Base-by-base conservation (phyloP, 2,329 filamentous ascomycete genomes). In the Colletotrichum navitas region DNA sequence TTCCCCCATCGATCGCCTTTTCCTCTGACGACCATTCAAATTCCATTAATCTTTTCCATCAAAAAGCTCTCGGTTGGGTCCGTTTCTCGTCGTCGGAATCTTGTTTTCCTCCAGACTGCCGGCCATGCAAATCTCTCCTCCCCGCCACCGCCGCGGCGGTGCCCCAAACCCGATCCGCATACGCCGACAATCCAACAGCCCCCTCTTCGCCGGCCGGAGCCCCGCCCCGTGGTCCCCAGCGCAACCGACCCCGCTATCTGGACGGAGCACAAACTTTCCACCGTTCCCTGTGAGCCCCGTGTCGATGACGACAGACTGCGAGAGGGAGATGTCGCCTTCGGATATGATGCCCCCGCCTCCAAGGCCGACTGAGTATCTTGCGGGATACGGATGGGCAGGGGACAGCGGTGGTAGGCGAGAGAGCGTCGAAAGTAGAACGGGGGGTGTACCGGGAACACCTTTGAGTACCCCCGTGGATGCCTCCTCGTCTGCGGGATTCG, bases 261-360 rank as follows among this genome's bases (percentile, higher is more conserved):
- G n/a, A 11, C 29, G 26, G 26, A 41, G 49, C 3, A 43, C n/a
- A 16, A 41, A 39, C 18, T 56, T 45, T 51, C n/a, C 54, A 1
- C 18, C 32, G 3, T 68, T 68, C 8, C 41, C 59, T 18, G 51
- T 68, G 32, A 68, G 65, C 60, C 59, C 65, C 5, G 47, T 39
- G 10, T 55, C 47, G 12, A 49, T 24, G 5, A 43, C 45, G 18
- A 76, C 78, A 84, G 34, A 83, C 76, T 7, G 80, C 24, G 61
- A 54, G 32, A 21, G 34, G 24, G 32, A 34, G 5, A 3, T 12
- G 5, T 39, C 59, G 45, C 7, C 32, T 36, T 55, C 21, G 10
- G 32, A 39, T 12, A 14, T 39, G 7, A 39, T 11, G 12, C 11
- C 21, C 6, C 11, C 11, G n/a, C 8, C 12, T 11, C 21, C 12